A percentile compares a stretch with the other conserved stretches of the same genome.
These are phyloP conservation scores for Pezicula carpinea DNA, from an alignment of 2,329 filamentous ascomycete genomes.

Conservation along the genomic window DNA sequence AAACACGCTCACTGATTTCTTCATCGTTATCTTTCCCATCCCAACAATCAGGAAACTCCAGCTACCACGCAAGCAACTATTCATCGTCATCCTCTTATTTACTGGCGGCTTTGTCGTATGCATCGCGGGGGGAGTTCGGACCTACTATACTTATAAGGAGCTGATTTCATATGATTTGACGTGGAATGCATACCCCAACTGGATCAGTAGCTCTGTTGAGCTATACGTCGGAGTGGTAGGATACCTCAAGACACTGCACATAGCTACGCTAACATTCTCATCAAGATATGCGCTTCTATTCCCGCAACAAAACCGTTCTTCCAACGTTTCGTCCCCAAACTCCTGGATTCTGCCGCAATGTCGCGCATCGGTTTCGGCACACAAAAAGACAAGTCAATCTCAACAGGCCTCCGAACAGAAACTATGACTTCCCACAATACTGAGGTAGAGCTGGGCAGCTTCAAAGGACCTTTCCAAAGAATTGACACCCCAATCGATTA, in stretches of 20 bases:
- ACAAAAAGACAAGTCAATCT: background rate
- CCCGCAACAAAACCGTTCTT: conserved; percentile 39
- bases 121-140: conserved; percentile 32
- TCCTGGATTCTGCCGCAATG: background rate
- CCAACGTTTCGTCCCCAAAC: conserved; percentile 7
- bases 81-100: conserved; percentile 42
- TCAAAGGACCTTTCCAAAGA: background rate
- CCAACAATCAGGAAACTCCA: conserved; percentile 39
- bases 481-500: too few relatives aligned
- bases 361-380: background rate
- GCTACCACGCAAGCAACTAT: conserved; percentile 41
- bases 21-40: conserved; percentile 46
- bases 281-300: conserved; percentile 13
- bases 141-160: conserved; percentile 29
- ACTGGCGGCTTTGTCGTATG: conserved; percentile 41
- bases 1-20: conserved; percentile 54
- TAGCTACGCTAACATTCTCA: background rate
- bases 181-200: conserved; percentile 30
- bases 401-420: background rate
- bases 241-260: background rate
- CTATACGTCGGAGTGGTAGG: conserved; percentile 33
- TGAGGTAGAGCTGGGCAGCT: background rate
- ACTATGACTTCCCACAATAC: background rate
- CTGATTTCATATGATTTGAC: conserved; percentile 27
- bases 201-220: conserved; percentile 33